These are phyloP conservation scores for Trypanosoma melophagium DNA, from an alignment of 208 protist genomes.

Conservation along the genomic window DNA sequence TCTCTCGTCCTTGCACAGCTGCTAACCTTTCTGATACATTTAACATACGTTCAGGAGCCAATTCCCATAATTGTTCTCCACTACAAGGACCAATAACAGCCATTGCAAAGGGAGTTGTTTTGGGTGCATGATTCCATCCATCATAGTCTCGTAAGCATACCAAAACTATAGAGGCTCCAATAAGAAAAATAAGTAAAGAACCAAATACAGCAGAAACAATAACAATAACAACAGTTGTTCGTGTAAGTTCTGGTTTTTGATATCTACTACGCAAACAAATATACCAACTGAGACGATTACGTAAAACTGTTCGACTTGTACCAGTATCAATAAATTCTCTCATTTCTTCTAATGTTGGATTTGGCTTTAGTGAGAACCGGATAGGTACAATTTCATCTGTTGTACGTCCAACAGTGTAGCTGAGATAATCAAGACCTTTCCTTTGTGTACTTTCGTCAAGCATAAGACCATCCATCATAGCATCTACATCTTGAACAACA, in stretches of 20 bases:
- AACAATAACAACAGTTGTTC: conserved; percentile 34
- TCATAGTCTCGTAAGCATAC: conserved; percentile 57
- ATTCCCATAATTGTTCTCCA: conserved; percentile 67
- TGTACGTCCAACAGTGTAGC: conserved; percentile 32
- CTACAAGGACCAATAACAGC: conserved; percentile 61
- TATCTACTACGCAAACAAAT: conserved; percentile 19
- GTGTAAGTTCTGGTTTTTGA: neutral
- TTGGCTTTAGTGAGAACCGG: conserved; percentile 26
- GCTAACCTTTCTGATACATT: conserved; percentile 49
- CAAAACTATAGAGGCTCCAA: conserved; percentile 35
- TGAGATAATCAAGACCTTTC: conserved; percentile 47
- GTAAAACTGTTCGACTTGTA: conserved; percentile 13
- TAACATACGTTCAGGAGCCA: conserved; percentile 57
- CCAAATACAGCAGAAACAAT: conserved; percentile 30
- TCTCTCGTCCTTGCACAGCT: conserved; percentile 35
- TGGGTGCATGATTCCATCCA: conserved; percentile 55
- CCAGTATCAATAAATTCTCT: conserved; percentile 30
- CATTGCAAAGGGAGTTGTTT: conserved; percentile 70
- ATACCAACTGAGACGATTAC: conserved; percentile 9
- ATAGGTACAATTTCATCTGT: conserved; percentile 20
- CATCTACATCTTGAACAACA: conserved; percentile 41
- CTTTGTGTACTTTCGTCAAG: conserved; percentile 21
- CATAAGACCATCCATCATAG: conserved; percentile 27
- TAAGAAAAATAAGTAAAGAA: conserved; percentile 29
- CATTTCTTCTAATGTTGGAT: conserved; percentile 23